Conservation (phyloP, 2,329 filamentous ascomycete genomes). For the Ceratocystis ficicola region DNA sequence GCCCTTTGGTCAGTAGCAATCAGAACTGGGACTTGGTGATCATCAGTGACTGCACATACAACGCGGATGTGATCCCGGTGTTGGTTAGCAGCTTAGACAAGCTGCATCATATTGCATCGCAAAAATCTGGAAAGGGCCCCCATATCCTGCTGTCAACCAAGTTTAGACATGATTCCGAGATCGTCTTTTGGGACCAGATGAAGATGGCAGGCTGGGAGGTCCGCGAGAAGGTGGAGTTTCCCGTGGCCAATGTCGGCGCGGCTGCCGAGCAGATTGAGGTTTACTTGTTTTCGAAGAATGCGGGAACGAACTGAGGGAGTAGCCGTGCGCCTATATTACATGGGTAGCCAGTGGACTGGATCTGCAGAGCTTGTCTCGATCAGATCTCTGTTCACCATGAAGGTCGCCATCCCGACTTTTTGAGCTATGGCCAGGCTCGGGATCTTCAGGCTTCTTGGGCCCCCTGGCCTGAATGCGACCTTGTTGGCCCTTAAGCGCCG, state of each 20-base stretch:
- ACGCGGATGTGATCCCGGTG: conserved; percentile 43
- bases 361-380: background rate
- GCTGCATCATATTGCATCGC: conserved; percentile 31
- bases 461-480: background rate
- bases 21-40: conserved; percentile 42
- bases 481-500: background rate
- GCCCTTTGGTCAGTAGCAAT: conserved; percentile 29
- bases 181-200: conserved; percentile 39
- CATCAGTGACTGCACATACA: conserved; percentile 51
- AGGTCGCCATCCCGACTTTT: background rate
- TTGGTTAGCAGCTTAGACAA: conserved; percentile 43
- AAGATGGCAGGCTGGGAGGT: conserved; percentile 35
- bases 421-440: background rate
- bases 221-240: conserved; percentile 33
- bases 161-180: conserved; percentile 43
- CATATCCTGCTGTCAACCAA: conserved; percentile 45
- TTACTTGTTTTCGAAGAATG: conserved; percentile 35
- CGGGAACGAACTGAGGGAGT: background rate
- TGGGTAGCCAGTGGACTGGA: background rate
- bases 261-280: conserved; percentile 39
- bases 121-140: conserved; percentile 25
- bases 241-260: conserved; percentile 36
- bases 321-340: background rate
- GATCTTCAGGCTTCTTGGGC: background rate
- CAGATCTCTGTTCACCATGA: background rate